Evolutionary conservation across 306 rosid species (phyloP).

Genomic region (Acacia acuminata): DNA sequence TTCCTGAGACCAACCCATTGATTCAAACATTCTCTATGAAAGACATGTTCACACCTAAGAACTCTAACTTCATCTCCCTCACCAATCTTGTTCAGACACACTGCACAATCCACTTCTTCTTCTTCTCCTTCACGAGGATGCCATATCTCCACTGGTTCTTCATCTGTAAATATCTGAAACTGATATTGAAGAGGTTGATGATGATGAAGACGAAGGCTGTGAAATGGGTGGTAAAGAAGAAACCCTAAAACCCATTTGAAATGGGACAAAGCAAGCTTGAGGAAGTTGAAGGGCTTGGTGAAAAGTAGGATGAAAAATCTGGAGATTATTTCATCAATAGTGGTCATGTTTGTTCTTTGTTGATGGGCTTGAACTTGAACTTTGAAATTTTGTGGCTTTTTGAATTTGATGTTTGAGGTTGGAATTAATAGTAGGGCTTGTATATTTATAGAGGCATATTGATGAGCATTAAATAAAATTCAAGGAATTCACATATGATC

Average conservation of each 20-base stretch:
- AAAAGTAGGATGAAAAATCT: background rate
- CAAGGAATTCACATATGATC: too few species aligned
- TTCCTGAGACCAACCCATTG: conserved; percentile 35
- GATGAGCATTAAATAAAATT: too few species aligned
- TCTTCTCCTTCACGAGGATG: background rate
- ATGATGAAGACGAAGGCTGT: background rate
- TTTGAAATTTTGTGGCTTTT: background rate
- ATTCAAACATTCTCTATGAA: conserved; percentile 48
- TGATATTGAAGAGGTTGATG: background rate
- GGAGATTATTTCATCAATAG: background rate
- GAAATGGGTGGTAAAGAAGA: conserved; percentile 39
- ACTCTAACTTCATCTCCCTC: conserved; percentile 54
- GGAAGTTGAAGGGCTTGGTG: conserved; percentile 24
- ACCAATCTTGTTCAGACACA: conserved; percentile 40
- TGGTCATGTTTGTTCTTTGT: too few species aligned
- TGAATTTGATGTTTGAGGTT: too few species aligned
- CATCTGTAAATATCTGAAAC: background rate
- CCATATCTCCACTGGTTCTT: background rate
- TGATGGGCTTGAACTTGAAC: background rate
- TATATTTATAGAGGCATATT: too few species aligned
- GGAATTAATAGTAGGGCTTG: too few species aligned
- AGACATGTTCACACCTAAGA: conserved; percentile 44
- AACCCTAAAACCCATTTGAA: conserved; percentile 38
- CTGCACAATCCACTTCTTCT: conserved; percentile 39
- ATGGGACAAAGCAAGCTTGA: conserved; percentile 9